phyloP scores from a whole-genome alignment of 345 rosid genomes.

The thale cress (Arabidopsis thaliana) region TAIR10.1 NC_003076.8:15859001-15859500 shows the following conservation, averaged over 20 bases:
- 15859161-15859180: slow-evolving; percentile 85
- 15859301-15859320: slow-evolving; percentile 83
- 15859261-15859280: slow-evolving; percentile 71
- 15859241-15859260: slow-evolving; percentile 61
- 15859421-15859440: background rate
- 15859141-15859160: slow-evolving; percentile 90
- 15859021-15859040: background rate
- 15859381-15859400: background rate
- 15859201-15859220: slow-evolving; percentile 56
- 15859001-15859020: background rate
- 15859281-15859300: slow-evolving; percentile 81
- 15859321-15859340: slow-evolving; percentile 52
- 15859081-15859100: slow-evolving; percentile 57
- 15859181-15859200: slow-evolving; percentile 86
- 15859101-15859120: slow-evolving; percentile 88
- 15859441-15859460: slow-evolving; percentile 67
- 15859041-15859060: background rate
- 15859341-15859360: slow-evolving; percentile 19
- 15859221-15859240: slow-evolving; percentile 85
- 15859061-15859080: slow-evolving; percentile 67
- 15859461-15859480: slow-evolving; percentile 98
- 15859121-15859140: slow-evolving; percentile 83
- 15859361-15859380: background rate
- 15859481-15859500: slow-evolving; percentile 90
- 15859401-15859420: background rate